Base-by-base conservation (phyloP, 1,284 basidiomycete genomes). In the Irpex lacteus region DNA sequence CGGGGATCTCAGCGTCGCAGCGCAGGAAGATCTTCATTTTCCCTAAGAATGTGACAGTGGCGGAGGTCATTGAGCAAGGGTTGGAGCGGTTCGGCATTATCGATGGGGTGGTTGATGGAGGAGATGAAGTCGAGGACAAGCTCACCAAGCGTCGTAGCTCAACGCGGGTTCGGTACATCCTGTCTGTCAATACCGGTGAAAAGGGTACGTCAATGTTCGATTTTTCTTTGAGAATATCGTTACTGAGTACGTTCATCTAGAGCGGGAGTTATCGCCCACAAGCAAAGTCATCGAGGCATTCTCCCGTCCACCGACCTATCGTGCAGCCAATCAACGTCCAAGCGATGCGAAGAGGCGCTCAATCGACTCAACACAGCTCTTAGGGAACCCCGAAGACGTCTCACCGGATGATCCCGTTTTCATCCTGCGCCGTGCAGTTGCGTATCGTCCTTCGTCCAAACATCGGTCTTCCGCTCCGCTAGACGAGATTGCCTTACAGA, bases 21-120 rank as follows among this genome's bases (percentile, higher is more conserved):
- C 81, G 91, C 56, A 82, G 82, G 64, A 92, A 94, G 74, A 83
- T 95, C 54, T 91, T 97, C 72, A 85, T 92, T 62, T 90, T 97
- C 77, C 94, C 96, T 4, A 92, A 94, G 74, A 98, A 98, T 71
- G 90, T 93, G 34, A 98, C 95, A 0, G 96, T 98, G 0, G 95
- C 96, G 0, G 97, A 99, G 75, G 95, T 96, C 7, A 95, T 98
- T 59, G 97, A 99, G 74, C 82, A 94, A 53, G 92, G 91, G 9
- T 74, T 98, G 66, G 96, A 98, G 71, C 80, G 94, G 60, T 98
- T 98, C 72, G 96, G 96, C 0, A 96, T 99, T 59, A 78, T 87
- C 38, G 97, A 98, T 52, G 97, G 96, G 18, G 95, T 99, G 1
- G 96, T 98, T 0, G 96, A 98, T 74, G 97, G 97, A 1, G 96